These are phyloP conservation scores for Talaromyces rugulosus DNA, from an alignment of 2,329 filamentous ascomycete species.

Conservation along the genomic window DNA sequence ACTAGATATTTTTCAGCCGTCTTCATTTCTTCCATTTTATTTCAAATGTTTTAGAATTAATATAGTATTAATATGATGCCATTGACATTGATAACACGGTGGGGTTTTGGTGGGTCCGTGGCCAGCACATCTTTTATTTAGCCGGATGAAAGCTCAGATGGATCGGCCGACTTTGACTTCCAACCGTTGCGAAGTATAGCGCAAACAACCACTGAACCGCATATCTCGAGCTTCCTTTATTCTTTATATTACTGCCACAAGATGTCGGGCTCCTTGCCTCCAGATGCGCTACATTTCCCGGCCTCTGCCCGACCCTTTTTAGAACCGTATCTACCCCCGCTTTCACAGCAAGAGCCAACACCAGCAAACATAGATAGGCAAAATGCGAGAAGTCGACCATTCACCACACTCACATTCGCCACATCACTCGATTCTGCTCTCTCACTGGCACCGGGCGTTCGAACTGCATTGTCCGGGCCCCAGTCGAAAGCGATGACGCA, in stretches of 20 bases:
- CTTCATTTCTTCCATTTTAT: too few species aligned
- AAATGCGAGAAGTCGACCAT: conserved; percentile 4
- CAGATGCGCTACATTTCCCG: conserved; percentile 6
- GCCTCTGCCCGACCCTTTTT: conserved; percentile 4
- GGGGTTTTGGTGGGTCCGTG: background rate
- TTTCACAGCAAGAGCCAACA: background rate
- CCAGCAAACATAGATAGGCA: background rate
- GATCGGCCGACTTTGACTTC: background rate
- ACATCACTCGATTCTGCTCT: conserved; percentile 81
- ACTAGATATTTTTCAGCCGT: background rate
- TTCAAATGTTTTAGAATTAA: too few species aligned
- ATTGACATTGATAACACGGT: too few species aligned
- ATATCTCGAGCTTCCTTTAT: background rate
- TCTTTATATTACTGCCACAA: background rate
- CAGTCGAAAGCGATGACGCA: conserved; percentile 91
- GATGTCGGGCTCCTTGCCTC: background rate
- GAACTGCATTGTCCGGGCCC: conserved; percentile 76
- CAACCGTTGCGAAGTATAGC: background rate
- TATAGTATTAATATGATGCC: too few species aligned
- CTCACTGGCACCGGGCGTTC: conserved; percentile 70
- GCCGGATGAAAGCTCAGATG: background rate
- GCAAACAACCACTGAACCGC: background rate
- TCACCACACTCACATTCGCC: conserved; percentile 43
- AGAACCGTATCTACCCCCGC: conserved; percentile 8
- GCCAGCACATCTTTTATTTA: background rate